Base-by-base conservation (phyloP, 2,329 filamentous ascomycete genomes). In the Alternaria conjuncta region DNA sequence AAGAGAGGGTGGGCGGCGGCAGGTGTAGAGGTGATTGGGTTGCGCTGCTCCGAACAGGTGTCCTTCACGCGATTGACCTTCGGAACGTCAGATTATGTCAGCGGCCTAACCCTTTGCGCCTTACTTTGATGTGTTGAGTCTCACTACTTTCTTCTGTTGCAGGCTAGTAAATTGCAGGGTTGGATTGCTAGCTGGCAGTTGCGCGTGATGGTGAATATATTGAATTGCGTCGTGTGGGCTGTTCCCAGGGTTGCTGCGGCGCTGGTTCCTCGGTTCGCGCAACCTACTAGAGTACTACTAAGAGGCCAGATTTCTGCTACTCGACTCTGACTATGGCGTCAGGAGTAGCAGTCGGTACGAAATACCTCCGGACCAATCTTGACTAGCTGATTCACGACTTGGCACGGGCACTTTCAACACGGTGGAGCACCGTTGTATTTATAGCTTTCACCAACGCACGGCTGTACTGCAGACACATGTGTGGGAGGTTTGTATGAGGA, bases 11-110 rank as follows among this genome's bases (percentile, higher is more conserved):
- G 65, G 55, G 47, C 59, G 55, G 70, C 69, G 68, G 64, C 43
- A 66, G 74, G 66, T 65, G 67, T 72, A 72, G 72, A 62, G 57
- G 64, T 70, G 67, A 66, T 70, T 61, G 69, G 62, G 71, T 73
- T 73, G 67, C 68, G 66, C 57, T 67, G 66, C 68, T 71, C 55
- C 68, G 74, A 74, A 75, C 61, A 63, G 61, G 61, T 63, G 61
- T 63, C 61, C 60, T 63, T 63, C 23, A 63, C 60, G 60, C 60
- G 60, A 55, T 58, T 55, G 43, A 59, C 45, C 60, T 57, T 63
- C 55, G 43, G 56, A 49, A 64, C 58, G 59, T 47, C 32, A 49
- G 61, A 67, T 67, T 67, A 68, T 69, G 67, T 71, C 68, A 73
- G 71, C 69, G 44, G 28, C 43, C 45, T 44, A 63, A 20, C 60